Base-by-base conservation (phyloP, 1,284 basidiomycete species). In the Leccinum angustisporum region DNA sequence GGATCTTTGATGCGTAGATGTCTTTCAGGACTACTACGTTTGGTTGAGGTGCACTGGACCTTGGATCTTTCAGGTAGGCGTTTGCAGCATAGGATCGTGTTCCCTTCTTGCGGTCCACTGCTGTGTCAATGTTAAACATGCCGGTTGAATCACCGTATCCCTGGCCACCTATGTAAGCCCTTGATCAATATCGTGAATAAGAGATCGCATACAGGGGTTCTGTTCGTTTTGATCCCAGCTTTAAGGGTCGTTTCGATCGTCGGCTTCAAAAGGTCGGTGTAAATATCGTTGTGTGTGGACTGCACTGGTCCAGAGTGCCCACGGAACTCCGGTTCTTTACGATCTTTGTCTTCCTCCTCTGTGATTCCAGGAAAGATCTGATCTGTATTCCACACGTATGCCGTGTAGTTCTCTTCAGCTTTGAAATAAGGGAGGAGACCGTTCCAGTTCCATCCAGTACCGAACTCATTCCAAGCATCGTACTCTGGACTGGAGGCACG, bases 1-100 rank as follows among this genome's bases (percentile, higher is more conserved):
- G 8, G 27, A 67, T 68, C 31, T 55, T 70, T 30, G 57, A 54
- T 9, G 60, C 66, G 2, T 58, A 68, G 13, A 54, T 8, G 53
- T 40, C 59, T 25, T 43, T 60, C 31, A 67, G 25, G 10, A 67
- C 27, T 11, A 67, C n/a, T 6, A 67, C n/a, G 31, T 70, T 70
- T 18, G 40, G 14, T 53, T 70, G 66, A 34, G 68, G 63, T 0
- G 38, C n/a, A 18, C 8, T 18, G 1, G 58, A 70, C 30, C 31
- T 51, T 8, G 66, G 68, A 16, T 68, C 13, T 10, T 11, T 51
- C 40, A 67, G 33, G n/a, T 67, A 67, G 36, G 66, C 56, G 5
- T 67, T 67, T 8, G 66, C 66, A 31, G 66, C 66, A n/a, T 67
- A 67, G 21, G 66, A 70, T 54, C 68, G 54, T 34, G 30, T 68